Conservation (phyloP, 371 early-diverging fungal species). For the Actinomortierella wolfii region DNA sequence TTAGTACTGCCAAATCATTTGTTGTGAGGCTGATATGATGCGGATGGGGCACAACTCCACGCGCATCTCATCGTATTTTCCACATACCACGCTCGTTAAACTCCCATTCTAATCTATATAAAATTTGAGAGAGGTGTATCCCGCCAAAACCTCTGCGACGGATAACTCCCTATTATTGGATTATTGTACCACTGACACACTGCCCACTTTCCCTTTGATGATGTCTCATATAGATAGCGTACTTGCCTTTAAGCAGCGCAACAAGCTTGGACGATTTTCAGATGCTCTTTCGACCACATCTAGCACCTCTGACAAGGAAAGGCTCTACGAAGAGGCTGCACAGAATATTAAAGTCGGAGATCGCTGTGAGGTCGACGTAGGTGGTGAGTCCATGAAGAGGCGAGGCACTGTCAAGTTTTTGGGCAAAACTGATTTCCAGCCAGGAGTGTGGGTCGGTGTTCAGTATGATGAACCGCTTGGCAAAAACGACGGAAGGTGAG, state of each 20-base stretch:
- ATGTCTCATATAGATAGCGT: constrained; percentile 69
- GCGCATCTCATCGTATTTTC: too few relatives aligned
- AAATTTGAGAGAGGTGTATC: too few relatives aligned
- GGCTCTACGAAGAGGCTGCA: constrained; percentile 56
- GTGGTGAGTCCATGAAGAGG: constrained; percentile 54
- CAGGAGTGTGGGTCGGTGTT: constrained; percentile 93
- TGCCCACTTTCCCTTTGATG: constrained; percentile 1
- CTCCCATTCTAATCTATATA: too few relatives aligned
- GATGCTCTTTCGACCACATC: constrained; percentile 56
- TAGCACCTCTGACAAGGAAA: constrained; percentile 46
- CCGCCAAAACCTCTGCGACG: too few relatives aligned
- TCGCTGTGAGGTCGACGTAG: constrained; percentile 82
- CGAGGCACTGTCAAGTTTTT: constrained; percentile 85
- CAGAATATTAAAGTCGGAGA: constrained; percentile 71
- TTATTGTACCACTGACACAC: not conserved
- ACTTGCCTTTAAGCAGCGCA: constrained; percentile 85
- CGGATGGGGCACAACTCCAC: too few relatives aligned
- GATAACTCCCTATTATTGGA: too few relatives aligned
- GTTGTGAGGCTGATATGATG: too few relatives aligned
- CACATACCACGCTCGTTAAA: too few relatives aligned
- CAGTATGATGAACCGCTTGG: constrained; percentile 97
- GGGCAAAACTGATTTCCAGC: constrained; percentile 79
- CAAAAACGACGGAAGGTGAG: constrained; percentile 86
- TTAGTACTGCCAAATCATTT: too few relatives aligned
- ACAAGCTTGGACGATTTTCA: constrained; percentile 88